Evolutionary conservation across 2,329 filamentous ascomycete genomes (phyloP), one percentile per base, ranked within the genome.

Genomic region (Knufia fluminis): DNA sequence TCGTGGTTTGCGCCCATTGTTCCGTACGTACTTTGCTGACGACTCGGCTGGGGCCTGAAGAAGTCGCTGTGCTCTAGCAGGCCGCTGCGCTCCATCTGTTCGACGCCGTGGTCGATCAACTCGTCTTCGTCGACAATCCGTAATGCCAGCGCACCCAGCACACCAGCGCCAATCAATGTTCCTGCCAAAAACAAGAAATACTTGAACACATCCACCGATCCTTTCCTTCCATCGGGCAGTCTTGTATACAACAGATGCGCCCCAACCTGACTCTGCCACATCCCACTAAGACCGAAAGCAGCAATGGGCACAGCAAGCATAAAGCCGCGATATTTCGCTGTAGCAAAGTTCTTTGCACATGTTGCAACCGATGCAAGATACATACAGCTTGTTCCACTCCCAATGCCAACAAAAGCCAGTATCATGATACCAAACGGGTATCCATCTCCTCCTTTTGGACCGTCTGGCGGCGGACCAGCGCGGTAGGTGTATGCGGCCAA

Each of bases 341-440:
- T 82, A 43, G 90, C 90, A 68, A 97, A 98, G 69, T 97, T 98
- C 79, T 98, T 98, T 31, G 92, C 92, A 62, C 89, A 95, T 0
- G 91, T 94, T 4, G 91, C 91, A n/a, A 98, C 84, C 1, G 88
- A 84, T 45, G 83, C 79, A 49, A 97, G 75, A 66, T 97, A 98
- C 80, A 97, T 89, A 65, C 80, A 80, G 56, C 85, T 86, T 0
- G 91, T 96, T 3, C 81, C 91, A 54, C 83, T 77, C 1, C 92
- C 92, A 51, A 98, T 81, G 46, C 78, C 77, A 41, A 90, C 75
- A 65, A 97, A 98, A 1, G 89, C 83, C 48, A 87, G 64, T 4
- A 96, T 72, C 91, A 98, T 95, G 58, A 85, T 72, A 57, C 77
- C 78, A 59, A 94, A 89, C 0, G 88, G 83, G 77, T 81, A 85